Base-by-base conservation (phyloP, 2,329 filamentous ascomycete genomes). In the Lecanosticta acicola region DNA sequence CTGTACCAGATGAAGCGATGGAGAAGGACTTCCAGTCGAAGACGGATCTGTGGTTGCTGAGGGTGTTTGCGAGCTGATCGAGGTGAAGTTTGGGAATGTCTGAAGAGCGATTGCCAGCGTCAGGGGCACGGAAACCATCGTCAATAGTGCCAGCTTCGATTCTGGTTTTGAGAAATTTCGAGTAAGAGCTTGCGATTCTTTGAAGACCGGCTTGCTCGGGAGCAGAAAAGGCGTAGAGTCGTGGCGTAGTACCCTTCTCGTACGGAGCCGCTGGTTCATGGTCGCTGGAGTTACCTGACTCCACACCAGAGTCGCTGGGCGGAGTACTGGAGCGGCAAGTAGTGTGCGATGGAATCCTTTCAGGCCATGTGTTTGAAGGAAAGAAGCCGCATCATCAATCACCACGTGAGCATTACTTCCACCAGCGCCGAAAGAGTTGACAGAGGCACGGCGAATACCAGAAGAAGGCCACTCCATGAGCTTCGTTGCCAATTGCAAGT, bases 381-480 rank as follows among this genome's bases (percentile, higher is more conserved):
- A 53, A 19, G 41, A 21, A 16, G 24, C 36, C 2, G 54, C 51
- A 46, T 55, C 29, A 13, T 47, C 40, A 3, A 47, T 10, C 9
- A 47, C n/a, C 13, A 29, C 39, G 18, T 43, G 45, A 9, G 33
- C 40, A 26, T 47, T 63, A 9, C 55, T 48, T 11, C 59, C 59
- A 2, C 59, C 59, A 32, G 53, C 51, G 2, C 59, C 59, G 24
- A 61, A 61, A 13, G 35, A 50, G 39, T 58, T 56, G 32, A 51
- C 29, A 4, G 37, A 43, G 3, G 48, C 35, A 18, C 56, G 40
- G 11, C 47, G 32, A 1, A 45, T 19, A 3, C 47, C 49, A 8
- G 32, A 14, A n/a, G 59, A 49, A 0, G 66, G 67, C 13, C 64
- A 67, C 11, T 59, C 61, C 8, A 60, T 43, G 1, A 46, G 20